Conservation (phyloP, 768 basidiomycete species). For the Xanthoconium purpureum region DNA sequence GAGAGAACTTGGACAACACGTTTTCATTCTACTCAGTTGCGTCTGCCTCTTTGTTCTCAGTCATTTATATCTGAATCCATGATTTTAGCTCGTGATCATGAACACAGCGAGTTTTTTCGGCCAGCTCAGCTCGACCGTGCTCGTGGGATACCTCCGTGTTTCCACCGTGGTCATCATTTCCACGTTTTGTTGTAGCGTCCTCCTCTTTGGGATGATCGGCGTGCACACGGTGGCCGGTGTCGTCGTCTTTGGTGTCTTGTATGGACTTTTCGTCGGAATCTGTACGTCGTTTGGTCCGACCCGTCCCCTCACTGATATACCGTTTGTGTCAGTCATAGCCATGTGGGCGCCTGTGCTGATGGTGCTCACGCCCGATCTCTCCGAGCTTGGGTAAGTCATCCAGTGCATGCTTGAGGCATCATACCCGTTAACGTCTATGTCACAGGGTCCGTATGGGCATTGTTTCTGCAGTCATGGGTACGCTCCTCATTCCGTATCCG, state of each 20-base stretch:
- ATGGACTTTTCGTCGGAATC: constrained; percentile 54
- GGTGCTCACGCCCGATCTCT: constrained; percentile 42
- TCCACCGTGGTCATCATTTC: constrained; percentile 37
- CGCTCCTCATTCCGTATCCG: background rate
- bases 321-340: constrained; percentile 32
- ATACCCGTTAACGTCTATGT: background rate
- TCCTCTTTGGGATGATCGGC: constrained; percentile 49
- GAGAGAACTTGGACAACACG: constrained; percentile 41
- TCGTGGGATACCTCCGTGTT: constrained; percentile 43
- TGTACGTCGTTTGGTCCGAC: constrained; percentile 25
- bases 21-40: constrained; percentile 60
- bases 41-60: constrained; percentile 2
- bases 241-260: constrained; percentile 44
- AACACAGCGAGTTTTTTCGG: constrained; percentile 55
- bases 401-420: no score
- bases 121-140: constrained; percentile 46
- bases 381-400: constrained; percentile 47
- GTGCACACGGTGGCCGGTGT: constrained; percentile 39
- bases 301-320: background rate
- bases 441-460: constrained; percentile 45
- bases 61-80: background rate
- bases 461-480: constrained; percentile 47
- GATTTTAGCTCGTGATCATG: constrained; percentile 48
- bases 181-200: constrained; percentile 34
- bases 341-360: constrained; percentile 44